Evolutionary conservation across 768 basidiomycete genomes (phyloP), one percentile per base, ranked within the genome.

Genomic region (Terana coerulea): DNA sequence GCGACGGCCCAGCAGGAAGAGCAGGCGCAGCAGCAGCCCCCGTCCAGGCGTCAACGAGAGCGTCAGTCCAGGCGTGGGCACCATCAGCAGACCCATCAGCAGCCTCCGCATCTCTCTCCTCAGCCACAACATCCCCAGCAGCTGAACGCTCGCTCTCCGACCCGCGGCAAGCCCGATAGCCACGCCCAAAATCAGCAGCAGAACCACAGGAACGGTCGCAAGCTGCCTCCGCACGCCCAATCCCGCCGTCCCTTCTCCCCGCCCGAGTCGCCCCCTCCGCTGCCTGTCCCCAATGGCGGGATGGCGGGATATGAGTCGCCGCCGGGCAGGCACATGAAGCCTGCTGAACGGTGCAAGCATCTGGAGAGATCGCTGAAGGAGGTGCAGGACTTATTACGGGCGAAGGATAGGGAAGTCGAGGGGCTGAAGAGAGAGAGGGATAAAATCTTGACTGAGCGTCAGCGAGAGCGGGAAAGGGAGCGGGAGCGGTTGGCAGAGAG

Each of bases 321-420:
- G 76, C 71, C 49, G 80, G 9, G n/a, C 11, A 14, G 30, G 11
- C 37, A 86, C 19, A 66, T 75, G 25, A 78, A 76, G 41, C 68
- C 84, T 29, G 76, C 84, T 48, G 87, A 88, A 55, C 75, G 79
- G 14, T 84, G 79, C 67, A 78, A 72, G 64, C 65, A 74, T 62
- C 72, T 88, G 43, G 86, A 89, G 59, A 77, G 71, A 59, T 74
- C 81, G 15, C 68, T 89, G 52, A 78, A 74, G 59, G 86, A 88
- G 58, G 80, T 83, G 42, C 74, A 78, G 44, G 84, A 87, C 11
- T 56, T 80, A 42, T 64, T 88, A 57, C 75, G 74, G 51, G 55
- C 71, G 1, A 76, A 79, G 54, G 87, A 88, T 54, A 59, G 69
- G 40, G 86, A 88, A 68, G 65, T 86, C 41, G 82, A 84, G 28